Percentiles rank a stretch among this genome's conserved stretches.
Evolutionary conservation across 106 monocot species (phyloP).

Genomic region (Dioscorea zingiberensis): DNA sequence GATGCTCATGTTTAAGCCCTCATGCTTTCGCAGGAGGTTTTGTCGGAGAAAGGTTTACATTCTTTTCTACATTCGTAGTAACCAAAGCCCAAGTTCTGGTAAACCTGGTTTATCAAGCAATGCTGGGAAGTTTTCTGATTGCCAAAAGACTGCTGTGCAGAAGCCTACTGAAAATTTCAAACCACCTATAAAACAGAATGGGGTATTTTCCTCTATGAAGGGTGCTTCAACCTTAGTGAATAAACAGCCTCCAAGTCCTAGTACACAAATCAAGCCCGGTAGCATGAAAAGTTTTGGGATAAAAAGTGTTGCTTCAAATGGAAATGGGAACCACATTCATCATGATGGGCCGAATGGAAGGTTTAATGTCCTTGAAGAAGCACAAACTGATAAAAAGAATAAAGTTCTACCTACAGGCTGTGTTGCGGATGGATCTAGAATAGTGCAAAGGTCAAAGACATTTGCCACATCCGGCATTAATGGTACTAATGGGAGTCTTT

Average conservation of each 20-base stretch:
- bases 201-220: conserved; percentile 17
- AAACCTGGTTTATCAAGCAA: too few species aligned
- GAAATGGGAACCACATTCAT: conserved; percentile 22
- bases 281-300: too few species aligned
- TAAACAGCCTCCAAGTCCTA: too few species aligned
- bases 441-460: too few species aligned
- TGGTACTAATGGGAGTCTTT: conserved; percentile 1
- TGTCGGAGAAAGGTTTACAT: conserved; percentile 95
- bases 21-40: conserved; percentile 71
- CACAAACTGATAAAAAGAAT: conserved; percentile 15
- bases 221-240: too few species aligned
- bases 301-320: too few species aligned
- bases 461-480: conserved; percentile 6
- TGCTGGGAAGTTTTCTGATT: conserved; percentile 21
- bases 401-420: too few species aligned
- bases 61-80: too few species aligned
- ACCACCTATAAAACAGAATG: conserved; percentile 17
- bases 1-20: conserved; percentile 83
- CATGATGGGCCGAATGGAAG: conserved; percentile 15
- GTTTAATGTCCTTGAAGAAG: conserved; percentile 7
- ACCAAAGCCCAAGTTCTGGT: too few species aligned
- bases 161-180: conserved; percentile 16
- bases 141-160: conserved; percentile 14
- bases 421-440: too few species aligned
- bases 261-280: too few species aligned